Conservation (phyloP, 805 yeast species). For the Zygotorulaspora sp. region DNA sequence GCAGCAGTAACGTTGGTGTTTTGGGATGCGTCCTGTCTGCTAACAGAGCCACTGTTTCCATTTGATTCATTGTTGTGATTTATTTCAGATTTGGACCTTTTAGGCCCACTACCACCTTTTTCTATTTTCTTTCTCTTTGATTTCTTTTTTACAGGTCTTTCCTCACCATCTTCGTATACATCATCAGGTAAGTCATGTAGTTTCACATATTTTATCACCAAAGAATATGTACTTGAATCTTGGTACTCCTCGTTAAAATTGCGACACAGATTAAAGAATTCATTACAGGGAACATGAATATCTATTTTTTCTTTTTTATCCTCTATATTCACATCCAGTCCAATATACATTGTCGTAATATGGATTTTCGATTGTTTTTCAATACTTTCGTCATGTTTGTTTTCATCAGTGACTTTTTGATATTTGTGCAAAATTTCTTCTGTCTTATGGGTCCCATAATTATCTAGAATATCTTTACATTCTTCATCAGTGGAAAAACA, state of each 20-base stretch:
- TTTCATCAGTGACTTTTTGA: constrained; percentile 36
- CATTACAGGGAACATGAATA: constrained; percentile 84
- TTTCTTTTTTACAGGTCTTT: constrained; percentile 58
- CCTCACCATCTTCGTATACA: constrained; percentile 77
- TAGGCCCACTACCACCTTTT: constrained; percentile 16
- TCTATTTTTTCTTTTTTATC: constrained; percentile 64
- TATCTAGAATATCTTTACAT: constrained; percentile 50
- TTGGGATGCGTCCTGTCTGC: constrained; percentile 6
- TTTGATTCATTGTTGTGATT: constrained; percentile 5
- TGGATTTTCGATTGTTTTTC: constrained; percentile 41
- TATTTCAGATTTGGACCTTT: constrained; percentile 35
- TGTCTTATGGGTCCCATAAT: constrained; percentile 58
- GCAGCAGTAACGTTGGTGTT: constrained; percentile 13
- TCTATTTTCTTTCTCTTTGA: constrained; percentile 48
- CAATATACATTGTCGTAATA: constrained; percentile 75
- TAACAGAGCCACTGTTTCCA: constrained; percentile 1
- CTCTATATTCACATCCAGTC: constrained; percentile 50
- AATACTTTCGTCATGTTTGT: constrained; percentile 33
- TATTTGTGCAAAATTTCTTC: constrained; percentile 37
- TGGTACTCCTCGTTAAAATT: constrained; percentile 65
- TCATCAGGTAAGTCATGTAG: constrained; percentile 77
- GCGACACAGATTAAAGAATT: constrained; percentile 76
- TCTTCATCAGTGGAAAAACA: constrained; percentile 49
- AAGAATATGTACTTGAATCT: constrained; percentile 45
- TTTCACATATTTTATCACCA: constrained; percentile 70